Evolutionary conservation across 2,329 filamentous ascomycete species (phyloP).

Genomic region (Xylaria sp.): DNA sequence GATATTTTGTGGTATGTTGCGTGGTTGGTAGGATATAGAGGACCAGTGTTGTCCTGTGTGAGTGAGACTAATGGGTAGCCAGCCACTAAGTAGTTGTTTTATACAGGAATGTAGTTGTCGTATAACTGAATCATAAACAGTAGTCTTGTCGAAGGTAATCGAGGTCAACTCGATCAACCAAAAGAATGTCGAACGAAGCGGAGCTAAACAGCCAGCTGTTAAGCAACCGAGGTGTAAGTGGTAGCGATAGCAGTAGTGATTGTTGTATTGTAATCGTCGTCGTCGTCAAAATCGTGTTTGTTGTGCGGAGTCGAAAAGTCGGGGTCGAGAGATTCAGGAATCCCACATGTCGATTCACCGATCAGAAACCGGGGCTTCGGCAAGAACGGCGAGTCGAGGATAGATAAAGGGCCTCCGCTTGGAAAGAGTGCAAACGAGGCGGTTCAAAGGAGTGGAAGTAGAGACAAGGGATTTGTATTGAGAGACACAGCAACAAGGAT

Average conservation of each 20-base stretch:
- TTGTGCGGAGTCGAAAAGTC: constrained; percentile 9
- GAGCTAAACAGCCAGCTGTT: constrained; percentile 45
- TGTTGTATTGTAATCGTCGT: not conserved
- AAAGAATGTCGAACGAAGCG: constrained; percentile 36
- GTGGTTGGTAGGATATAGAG: not conserved
- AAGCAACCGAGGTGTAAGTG: constrained; percentile 16
- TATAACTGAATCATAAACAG: constrained; percentile 29
- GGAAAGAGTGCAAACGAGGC: constrained; percentile 25
- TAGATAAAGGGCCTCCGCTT: constrained; percentile 13
- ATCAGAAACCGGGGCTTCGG: not conserved
- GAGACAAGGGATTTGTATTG: constrained; percentile 33
- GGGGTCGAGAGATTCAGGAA: constrained; percentile 18
- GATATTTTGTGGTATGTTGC: constrained; percentile 18
- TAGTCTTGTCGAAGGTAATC: constrained; percentile 24
- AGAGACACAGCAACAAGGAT: constrained; percentile 24
- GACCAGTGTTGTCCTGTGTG: not conserved
- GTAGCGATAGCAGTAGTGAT: not conserved
- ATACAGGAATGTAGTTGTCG: constrained; percentile 27
- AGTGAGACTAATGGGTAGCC: constrained; percentile 4
- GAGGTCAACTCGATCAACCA: constrained; percentile 44
- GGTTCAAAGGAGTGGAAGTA: constrained; percentile 21
- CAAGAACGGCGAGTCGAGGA: constrained; percentile 4
- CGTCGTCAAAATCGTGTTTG: constrained; percentile 13
- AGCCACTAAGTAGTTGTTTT: constrained; percentile 10
- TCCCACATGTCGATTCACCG: constrained; percentile 9